Conservation (phyloP, 2,329 filamentous ascomycete genomes). For the Chaetomium globosum region DNA sequence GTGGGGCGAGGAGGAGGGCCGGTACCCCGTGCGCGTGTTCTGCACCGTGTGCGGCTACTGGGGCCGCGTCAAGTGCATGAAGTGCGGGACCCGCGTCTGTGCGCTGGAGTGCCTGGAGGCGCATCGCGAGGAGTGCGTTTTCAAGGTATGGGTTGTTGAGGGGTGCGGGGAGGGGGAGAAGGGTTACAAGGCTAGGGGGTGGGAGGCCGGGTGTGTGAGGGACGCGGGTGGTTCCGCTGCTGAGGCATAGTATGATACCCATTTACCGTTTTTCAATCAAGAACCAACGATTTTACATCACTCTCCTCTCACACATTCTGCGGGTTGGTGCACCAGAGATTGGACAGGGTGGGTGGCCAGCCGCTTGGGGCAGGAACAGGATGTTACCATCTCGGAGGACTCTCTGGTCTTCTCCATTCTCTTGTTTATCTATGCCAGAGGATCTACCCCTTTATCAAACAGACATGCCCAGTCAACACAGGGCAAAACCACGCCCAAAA, state of each 20-base stretch:
- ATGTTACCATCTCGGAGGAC: background rate
- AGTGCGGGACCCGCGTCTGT: conserved; percentile 78
- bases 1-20: conserved; percentile 45
- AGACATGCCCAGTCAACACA: no score
- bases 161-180: background rate
- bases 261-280: conserved; percentile 6
- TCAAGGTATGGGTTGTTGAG: conserved; percentile 61
- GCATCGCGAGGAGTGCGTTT: conserved; percentile 71
- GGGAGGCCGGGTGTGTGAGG: background rate
- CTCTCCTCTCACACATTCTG: background rate
- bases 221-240: background rate
- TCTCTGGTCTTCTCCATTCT: background rate
- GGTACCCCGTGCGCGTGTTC: conserved; percentile 65
- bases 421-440: conserved; percentile 6
- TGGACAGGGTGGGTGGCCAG: background rate
- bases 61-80: conserved; percentile 74
- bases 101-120: conserved; percentile 72
- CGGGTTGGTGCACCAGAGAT: background rate
- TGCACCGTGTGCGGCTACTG: conserved; percentile 83
- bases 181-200: background rate
- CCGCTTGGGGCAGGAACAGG: background rate
- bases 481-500: background rate
- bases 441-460: conserved; percentile 5
- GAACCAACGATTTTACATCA: background rate
- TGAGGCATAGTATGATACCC: conserved; percentile 23